Base-by-base conservation (phyloP, 2,329 filamentous ascomycete species). In the Diaporthe batatas region DNA sequence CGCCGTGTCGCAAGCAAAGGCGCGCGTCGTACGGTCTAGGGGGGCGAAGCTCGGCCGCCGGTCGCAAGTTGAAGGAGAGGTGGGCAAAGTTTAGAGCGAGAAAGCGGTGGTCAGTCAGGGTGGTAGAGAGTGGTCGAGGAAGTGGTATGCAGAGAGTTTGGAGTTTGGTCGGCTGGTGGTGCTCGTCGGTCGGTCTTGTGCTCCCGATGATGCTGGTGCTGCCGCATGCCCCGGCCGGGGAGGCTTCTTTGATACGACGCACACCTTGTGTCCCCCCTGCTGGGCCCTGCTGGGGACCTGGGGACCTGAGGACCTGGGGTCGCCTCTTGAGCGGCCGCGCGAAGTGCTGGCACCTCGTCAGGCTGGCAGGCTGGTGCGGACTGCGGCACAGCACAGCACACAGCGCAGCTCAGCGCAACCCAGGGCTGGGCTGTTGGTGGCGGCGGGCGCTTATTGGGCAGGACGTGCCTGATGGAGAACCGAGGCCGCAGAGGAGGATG, bases 1-100 rank as follows among this genome's bases (percentile, higher is more conserved):
- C 49, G 34, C 59, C 59, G 70, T 42, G 64, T 72, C 59, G 70
- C 70, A 67, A 72, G 59, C 70, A 68, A 49, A 55, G 29, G 54
- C 42, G 58, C 58, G 2, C 57, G 70, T 12, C 25, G 62, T 55
- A 29, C 25, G 1, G 32, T 47, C 49, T 14, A 42, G 34, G 36
- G 25, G n/a, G 25, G 25, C n/a, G 49, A 34, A 58, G 58, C 58
- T 72, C 42, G 51, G 53, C 49, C 70, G 42, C 36, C 14, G 29
- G 59, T 72, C 70, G 70, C 70, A 51, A 32, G 3, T 1, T n/a
- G 29, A 53, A 34, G 23, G 14, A 49, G 49, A 39, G 14, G 49
- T n/a, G 39, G 51, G 53, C 51, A 68, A 39, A 57, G 18, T 36
- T 36, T 55, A 34, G 39, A 39, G 44, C 51, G 44, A 29, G n/a